These are phyloP conservation scores for Penicillium samsonianum DNA, from an alignment of 495 filamentous ascomycete genomes.

Conservation along the genomic window DNA sequence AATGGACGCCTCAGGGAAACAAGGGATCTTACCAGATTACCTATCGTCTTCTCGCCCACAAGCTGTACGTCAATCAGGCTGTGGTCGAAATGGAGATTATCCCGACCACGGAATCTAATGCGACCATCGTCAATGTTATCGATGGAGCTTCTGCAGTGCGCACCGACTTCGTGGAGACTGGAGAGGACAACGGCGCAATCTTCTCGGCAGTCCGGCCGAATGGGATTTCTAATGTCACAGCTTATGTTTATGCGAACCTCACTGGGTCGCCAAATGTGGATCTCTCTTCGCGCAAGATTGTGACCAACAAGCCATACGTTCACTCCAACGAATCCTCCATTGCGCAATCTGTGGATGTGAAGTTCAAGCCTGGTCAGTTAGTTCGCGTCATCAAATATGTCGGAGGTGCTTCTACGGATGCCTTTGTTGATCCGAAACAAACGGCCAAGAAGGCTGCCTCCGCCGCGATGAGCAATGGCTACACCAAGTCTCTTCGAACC, in stretches of 20 bases:
- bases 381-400: conserved; percentile 60
- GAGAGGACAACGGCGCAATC: conserved; percentile 49
- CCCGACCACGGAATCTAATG: conserved; percentile 47
- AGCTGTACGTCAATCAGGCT: conserved; percentile 62
- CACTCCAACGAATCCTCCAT: conserved; percentile 60
- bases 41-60: conserved; percentile 63
- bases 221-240: conserved; percentile 57
- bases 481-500: conserved; percentile 42
- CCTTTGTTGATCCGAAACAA: conserved; percentile 53
- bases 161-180: conserved; percentile 56
- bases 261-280: conserved; percentile 50
- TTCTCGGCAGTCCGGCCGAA: conserved; percentile 59
- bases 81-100: conserved; percentile 59
- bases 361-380: conserved; percentile 49
- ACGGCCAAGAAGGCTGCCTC: conserved; percentile 51
- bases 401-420: conserved; percentile 62
- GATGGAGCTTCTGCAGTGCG: conserved; percentile 61
- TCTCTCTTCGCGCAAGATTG: conserved; percentile 43
- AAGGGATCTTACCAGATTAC: conserved; percentile 54
- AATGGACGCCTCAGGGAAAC: conserved; percentile 59
- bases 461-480: conserved; percentile 48
- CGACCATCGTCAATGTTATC: conserved; percentile 57
- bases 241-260: conserved; percentile 57
- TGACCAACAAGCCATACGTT: conserved; percentile 49
- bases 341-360: conserved; percentile 54